These are phyloP conservation scores for Cajanus cajan DNA, from an alignment of 306 rosid genomes.

Conservation along the genomic window DNA sequence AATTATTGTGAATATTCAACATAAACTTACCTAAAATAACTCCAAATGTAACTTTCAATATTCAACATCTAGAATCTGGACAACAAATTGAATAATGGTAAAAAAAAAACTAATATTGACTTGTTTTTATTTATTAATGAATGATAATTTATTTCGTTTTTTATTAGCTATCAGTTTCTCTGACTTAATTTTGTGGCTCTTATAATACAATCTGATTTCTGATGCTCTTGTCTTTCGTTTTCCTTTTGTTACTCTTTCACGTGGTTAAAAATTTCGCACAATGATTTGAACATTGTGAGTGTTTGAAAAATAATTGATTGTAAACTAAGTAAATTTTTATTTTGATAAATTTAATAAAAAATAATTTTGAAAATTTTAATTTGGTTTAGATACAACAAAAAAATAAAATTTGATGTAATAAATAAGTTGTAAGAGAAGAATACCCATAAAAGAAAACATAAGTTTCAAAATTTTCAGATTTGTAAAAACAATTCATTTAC, in stretches of 20 bases:
- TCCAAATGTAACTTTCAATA: slow-evolving; percentile 20
- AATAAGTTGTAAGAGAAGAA: too few species aligned
- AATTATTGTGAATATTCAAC: too few species aligned
- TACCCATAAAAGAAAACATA: too few species aligned
- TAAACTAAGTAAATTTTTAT: too few species aligned
- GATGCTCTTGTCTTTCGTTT: background rate
- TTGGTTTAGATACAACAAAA: too few species aligned
- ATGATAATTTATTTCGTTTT: background rate
- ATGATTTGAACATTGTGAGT: slow-evolving; percentile 9
- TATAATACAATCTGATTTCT: slow-evolving; percentile 1
- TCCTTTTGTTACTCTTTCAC: background rate
- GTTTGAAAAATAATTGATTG: too few species aligned
- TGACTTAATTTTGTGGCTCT: slow-evolving; percentile 36
- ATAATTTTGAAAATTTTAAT: too few species aligned
- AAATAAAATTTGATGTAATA: too few species aligned
- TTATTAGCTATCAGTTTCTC: background rate
- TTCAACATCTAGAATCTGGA: background rate
- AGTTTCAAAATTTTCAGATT: too few species aligned
- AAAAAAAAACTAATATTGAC: background rate
- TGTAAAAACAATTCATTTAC: too few species aligned
- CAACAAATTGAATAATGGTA: background rate
- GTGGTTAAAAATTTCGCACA: background rate
- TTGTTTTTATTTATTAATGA: background rate
- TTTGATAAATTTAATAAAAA: too few species aligned
- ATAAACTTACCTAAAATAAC: too few species aligned